These are phyloP conservation scores for Cryphonectria japonica DNA, from an alignment of 2,329 filamentous ascomycete genomes.

Conservation along the genomic window DNA sequence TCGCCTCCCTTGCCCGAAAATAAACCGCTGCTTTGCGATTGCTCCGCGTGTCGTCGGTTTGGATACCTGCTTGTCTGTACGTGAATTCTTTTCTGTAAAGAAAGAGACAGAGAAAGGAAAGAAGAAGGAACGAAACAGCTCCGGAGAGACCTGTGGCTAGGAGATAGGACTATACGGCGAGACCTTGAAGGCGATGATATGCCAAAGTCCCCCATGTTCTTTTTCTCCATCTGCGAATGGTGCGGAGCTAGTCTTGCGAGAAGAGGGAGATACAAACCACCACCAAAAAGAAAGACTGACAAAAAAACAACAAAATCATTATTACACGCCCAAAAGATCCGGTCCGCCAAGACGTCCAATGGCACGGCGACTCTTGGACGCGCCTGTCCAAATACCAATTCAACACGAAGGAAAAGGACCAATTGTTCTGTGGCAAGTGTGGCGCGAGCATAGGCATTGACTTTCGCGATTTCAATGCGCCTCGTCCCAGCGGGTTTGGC, in stretches of 20 bases:
- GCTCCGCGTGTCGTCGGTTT: constrained; percentile 55
- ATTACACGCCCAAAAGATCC: constrained; percentile 40
- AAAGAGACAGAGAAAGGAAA: too few relatives aligned
- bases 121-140: neutral
- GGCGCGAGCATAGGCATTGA: constrained; percentile 53
- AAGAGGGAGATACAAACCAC: neutral
- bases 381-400: constrained; percentile 46
- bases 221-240: neutral
- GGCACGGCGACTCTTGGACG: constrained; percentile 46
- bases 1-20: constrained; percentile 52
- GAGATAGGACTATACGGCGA: neutral
- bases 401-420: constrained; percentile 52
- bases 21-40: constrained; percentile 54
- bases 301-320: neutral
- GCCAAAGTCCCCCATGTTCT: too few relatives aligned
- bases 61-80: constrained; percentile 56
- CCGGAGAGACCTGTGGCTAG: neutral
- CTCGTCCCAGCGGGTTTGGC: constrained; percentile 42
- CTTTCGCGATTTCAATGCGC: constrained; percentile 39
- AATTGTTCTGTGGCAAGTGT: constrained; percentile 54
- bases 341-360: constrained; percentile 43
- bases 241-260: neutral
- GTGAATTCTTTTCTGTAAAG: constrained; percentile 26
- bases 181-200: neutral
- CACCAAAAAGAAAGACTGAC: neutral